A percentile compares a stretch with the other conserved stretches of the same genome.
Conservation (phyloP, 2,329 filamentous ascomycete species). For the Diaporthe australafricana region DNA sequence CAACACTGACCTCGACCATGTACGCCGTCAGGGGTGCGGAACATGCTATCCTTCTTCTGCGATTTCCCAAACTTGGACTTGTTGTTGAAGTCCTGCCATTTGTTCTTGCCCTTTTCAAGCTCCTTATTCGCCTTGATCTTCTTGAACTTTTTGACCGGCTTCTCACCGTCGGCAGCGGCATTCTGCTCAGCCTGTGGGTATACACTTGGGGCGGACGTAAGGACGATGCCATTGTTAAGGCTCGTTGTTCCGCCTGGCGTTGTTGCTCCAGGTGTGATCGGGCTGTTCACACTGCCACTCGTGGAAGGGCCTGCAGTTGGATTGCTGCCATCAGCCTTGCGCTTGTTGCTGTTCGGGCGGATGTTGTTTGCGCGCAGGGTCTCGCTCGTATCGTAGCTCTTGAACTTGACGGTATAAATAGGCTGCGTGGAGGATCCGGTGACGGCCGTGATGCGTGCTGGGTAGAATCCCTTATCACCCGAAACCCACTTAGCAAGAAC, state of each 20-base stretch:
- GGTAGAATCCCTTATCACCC: constrained; percentile 91
- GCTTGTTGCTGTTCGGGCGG: constrained; percentile 82
- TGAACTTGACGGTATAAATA: constrained; percentile 95
- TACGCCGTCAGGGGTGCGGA: constrained; percentile 88
- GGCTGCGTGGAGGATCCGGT: constrained; percentile 92
- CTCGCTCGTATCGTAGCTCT: constrained; percentile 87
- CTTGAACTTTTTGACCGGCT: constrained; percentile 83
- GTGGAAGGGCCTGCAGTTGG: constrained; percentile 51
- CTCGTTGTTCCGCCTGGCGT: constrained; percentile 38
- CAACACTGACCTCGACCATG: constrained; percentile 80
- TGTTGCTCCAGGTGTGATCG: constrained; percentile 29
- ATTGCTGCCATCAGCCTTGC: constrained; percentile 82
- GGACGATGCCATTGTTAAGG: constrained; percentile 60
- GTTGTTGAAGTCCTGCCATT: constrained; percentile 92
- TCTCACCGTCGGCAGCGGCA: constrained; percentile 74
- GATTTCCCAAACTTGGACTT: constrained; percentile 78
- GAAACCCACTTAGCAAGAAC: constrained; percentile 92
- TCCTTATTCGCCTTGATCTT: constrained; percentile 93
- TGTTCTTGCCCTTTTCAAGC: constrained; percentile 88
- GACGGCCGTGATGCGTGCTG: constrained; percentile 91
- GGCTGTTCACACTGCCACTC: constrained; percentile 34
- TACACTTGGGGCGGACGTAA: constrained; percentile 67
- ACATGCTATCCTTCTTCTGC: constrained; percentile 94
- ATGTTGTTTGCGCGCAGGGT: constrained; percentile 86
- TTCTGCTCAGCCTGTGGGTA: constrained; percentile 73